Evolutionary conservation across 345 rosid species (phyloP).

Genomic region (Aquilaria sinensis): DNA sequence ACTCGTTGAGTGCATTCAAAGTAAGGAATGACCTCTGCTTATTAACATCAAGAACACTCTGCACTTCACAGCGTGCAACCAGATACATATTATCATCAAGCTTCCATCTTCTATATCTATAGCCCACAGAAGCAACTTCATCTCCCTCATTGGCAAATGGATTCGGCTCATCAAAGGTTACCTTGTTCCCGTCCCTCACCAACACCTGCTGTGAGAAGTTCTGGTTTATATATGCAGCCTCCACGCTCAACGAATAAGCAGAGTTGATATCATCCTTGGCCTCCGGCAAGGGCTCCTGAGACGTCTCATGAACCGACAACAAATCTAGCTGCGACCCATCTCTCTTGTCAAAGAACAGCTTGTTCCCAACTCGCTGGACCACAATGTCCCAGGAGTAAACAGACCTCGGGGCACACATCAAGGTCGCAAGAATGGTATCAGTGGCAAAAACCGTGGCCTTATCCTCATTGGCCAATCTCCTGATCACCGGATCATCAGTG

Average conservation of each 20-base stretch:
- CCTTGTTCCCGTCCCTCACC: slow-evolving; percentile 78
- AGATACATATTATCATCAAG: slow-evolving; percentile 72
- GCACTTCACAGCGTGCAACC: slow-evolving; percentile 88
- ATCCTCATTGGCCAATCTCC: slow-evolving; percentile 84
- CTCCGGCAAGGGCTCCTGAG: slow-evolving; percentile 87
- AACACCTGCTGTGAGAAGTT: slow-evolving; percentile 88
- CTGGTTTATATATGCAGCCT: slow-evolving; percentile 83
- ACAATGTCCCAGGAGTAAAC: slow-evolving; percentile 98
- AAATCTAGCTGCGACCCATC: slow-evolving; percentile 91
- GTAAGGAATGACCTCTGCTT: slow-evolving; percentile 77
- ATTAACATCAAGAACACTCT: slow-evolving; percentile 76
- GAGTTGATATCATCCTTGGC: slow-evolving; percentile 87
- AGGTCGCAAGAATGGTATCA: slow-evolving; percentile 67
- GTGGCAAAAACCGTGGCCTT: slow-evolving; percentile 92
- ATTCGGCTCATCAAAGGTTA: slow-evolving; percentile 75
- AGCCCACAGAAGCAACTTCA: slow-evolving; percentile 95
- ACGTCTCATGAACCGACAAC: slow-evolving; percentile 85
- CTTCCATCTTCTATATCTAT: slow-evolving; percentile 94
- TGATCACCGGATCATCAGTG: slow-evolving; percentile 85
- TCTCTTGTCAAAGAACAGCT: slow-evolving; percentile 82
- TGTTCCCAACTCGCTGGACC: slow-evolving; percentile 85
- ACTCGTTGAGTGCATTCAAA: slow-evolving; percentile 90
- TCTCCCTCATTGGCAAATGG: slow-evolving; percentile 92
- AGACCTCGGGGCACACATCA: slow-evolving; percentile 94
- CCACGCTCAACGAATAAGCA: slow-evolving; percentile 71